phyloP scores from a whole-genome alignment of 2,329 filamentous ascomycete species.

The Ophiostoma pallidulum region DNA sequence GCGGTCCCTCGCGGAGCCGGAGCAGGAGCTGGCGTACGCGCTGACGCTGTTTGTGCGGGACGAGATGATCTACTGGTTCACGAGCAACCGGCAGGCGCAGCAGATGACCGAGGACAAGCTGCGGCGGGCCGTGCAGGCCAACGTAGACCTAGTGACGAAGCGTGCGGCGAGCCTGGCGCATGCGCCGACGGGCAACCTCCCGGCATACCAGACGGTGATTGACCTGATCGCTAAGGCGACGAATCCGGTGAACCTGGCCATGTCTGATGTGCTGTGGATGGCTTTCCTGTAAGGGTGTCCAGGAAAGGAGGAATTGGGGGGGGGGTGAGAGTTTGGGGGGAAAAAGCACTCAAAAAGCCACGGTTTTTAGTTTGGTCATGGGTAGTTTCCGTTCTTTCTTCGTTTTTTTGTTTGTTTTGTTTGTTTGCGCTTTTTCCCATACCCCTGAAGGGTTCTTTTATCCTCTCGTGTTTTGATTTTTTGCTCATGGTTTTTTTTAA shows the following conservation, averaged over 20 bases:
- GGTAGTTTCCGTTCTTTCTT: too few species aligned
- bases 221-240: slow-evolving; percentile 89
- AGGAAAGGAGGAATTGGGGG: background rate
- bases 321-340: too few species aligned
- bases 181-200: slow-evolving; percentile 67
- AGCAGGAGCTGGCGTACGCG: slow-evolving; percentile 86
- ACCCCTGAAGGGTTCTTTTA: background rate
- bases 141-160: slow-evolving; percentile 88
- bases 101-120: slow-evolving; percentile 54
- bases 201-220: slow-evolving; percentile 94
- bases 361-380: too few species aligned
- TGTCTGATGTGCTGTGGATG: slow-evolving; percentile 95
- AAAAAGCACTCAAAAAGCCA: too few species aligned
- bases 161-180: slow-evolving; percentile 77
- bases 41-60: slow-evolving; percentile 92
- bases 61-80: slow-evolving; percentile 97
- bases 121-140: slow-evolving; percentile 53
- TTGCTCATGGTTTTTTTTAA: background rate
- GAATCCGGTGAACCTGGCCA: slow-evolving; percentile 78
- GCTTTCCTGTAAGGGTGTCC: slow-evolving; percentile 61
- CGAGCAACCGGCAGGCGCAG: slow-evolving; percentile 57
- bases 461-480: background rate
- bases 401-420: slow-evolving; percentile 6
- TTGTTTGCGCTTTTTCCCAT: slow-evolving; percentile 8
- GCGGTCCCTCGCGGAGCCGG: slow-evolving; percentile 81